Conservation (phyloP, 2,329 filamentous ascomycete species). For the Beauveria pseudobassiana region DNA sequence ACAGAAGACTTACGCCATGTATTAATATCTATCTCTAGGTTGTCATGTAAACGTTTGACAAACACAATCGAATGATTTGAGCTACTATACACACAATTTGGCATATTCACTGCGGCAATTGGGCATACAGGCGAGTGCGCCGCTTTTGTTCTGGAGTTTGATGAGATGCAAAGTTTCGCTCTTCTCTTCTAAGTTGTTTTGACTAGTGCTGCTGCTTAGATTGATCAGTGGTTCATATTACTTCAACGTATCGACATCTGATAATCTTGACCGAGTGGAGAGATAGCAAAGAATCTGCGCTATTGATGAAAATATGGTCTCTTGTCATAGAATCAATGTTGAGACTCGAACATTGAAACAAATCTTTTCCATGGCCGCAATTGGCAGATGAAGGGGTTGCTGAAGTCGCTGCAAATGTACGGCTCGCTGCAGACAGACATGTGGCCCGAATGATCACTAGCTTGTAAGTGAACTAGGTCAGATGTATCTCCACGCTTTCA, state of each 20-base stretch:
- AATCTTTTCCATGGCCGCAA: background rate
- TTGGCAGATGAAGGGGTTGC: background rate
- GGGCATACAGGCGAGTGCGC: background rate
- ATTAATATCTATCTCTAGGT: background rate
- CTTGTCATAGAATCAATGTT: background rate
- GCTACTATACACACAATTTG: background rate
- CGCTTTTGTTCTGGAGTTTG: background rate
- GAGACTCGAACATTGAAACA: background rate
- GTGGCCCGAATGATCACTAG: background rate
- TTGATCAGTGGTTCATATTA: background rate
- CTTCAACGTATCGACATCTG: background rate
- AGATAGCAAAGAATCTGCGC: background rate
- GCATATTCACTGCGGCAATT: conserved; percentile 1
- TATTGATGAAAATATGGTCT: background rate
- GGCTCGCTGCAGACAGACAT: background rate
- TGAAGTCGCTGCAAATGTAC: background rate
- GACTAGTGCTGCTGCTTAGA: background rate
- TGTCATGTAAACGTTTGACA: conserved; percentile 5
- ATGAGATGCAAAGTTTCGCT: background rate
- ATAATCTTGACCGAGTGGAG: background rate
- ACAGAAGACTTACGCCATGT: background rate
- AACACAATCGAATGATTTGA: background rate
- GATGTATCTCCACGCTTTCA: background rate
- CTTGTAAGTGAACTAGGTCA: background rate
- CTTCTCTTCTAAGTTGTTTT: background rate